These are phyloP conservation scores for Colletotrichum godetiae DNA, from an alignment of 2,329 filamentous ascomycete genomes.

Conservation along the genomic window DNA sequence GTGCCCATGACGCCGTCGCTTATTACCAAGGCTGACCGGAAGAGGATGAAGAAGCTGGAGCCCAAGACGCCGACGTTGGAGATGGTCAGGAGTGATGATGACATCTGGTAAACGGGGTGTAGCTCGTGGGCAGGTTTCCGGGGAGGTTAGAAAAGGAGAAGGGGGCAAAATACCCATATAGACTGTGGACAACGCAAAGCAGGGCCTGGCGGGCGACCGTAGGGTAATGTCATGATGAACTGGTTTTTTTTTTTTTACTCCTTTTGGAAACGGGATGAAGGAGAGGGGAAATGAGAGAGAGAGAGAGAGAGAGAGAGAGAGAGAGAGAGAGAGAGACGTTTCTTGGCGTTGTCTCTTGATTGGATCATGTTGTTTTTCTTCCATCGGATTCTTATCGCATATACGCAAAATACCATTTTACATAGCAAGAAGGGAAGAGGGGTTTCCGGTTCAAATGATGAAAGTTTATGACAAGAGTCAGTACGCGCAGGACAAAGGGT, in stretches of 20 bases:
- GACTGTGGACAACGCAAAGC: constrained; percentile 14
- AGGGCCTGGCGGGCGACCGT: constrained; percentile 29
- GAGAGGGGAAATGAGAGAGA: neutral
- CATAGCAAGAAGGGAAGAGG: neutral
- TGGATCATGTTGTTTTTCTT: neutral
- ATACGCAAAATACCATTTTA: neutral
- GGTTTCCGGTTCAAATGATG: neutral
- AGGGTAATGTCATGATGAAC: constrained; percentile 27
- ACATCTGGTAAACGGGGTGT: constrained; percentile 67
- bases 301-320: neutral
- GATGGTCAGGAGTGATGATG: constrained; percentile 71
- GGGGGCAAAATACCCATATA: constrained; percentile 31
- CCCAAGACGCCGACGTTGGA: constrained; percentile 72
- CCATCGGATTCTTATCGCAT: neutral
- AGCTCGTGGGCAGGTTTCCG: neutral
- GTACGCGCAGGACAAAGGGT: neutral
- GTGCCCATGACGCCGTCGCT: constrained; percentile 82
- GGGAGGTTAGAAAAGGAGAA: constrained; percentile 11
- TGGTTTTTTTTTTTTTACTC: constrained; percentile 11
- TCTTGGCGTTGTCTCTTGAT: neutral
- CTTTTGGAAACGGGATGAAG: neutral
- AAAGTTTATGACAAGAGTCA: constrained; percentile 16
- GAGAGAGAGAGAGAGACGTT: neutral
- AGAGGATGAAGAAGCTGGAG: constrained; percentile 73
- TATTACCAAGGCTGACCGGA: constrained; percentile 77